These are phyloP conservation scores for Puccinia hordei DNA, from an alignment of 1,284 basidiomycete genomes.

Conservation along the genomic window DNA sequence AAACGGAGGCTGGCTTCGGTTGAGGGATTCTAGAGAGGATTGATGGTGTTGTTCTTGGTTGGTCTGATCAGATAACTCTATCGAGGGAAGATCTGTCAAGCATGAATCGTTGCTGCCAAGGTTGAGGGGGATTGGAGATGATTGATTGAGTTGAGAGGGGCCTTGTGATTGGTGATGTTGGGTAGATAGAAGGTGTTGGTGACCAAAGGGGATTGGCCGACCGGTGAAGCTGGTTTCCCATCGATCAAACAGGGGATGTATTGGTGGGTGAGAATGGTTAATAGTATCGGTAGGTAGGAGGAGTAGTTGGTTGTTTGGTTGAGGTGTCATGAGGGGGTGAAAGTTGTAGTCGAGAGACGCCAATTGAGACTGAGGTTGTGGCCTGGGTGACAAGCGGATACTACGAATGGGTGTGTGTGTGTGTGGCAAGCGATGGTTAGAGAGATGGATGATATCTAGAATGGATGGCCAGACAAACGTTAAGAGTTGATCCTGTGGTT, in stretches of 20 bases:
- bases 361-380: not conserved
- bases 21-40: not conserved
- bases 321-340: not conserved
- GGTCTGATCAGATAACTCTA: not conserved
- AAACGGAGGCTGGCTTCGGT: not conserved
- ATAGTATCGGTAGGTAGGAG: not conserved
- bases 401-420: too few relatives aligned
- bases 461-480: not conserved
- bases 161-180: not conserved
- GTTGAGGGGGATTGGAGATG: not conserved
- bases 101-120: not conserved
- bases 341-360: not conserved
- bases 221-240: not conserved
- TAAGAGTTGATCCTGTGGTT: constrained; percentile 16
- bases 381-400: not conserved
- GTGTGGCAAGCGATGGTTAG: not conserved
- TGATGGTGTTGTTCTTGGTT: not conserved
- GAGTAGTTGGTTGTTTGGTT: not conserved
- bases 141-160: not conserved
- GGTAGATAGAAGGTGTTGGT: not conserved
- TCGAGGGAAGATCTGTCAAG: not conserved
- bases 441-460: not conserved
- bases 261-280: not conserved
- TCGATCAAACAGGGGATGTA: not conserved
- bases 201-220: not conserved